Percentiles rank a stretch among this genome's conserved stretches.
Evolutionary conservation across 1,284 basidiomycete species (phyloP).

Genomic region (Gomphus sp.): DNA sequence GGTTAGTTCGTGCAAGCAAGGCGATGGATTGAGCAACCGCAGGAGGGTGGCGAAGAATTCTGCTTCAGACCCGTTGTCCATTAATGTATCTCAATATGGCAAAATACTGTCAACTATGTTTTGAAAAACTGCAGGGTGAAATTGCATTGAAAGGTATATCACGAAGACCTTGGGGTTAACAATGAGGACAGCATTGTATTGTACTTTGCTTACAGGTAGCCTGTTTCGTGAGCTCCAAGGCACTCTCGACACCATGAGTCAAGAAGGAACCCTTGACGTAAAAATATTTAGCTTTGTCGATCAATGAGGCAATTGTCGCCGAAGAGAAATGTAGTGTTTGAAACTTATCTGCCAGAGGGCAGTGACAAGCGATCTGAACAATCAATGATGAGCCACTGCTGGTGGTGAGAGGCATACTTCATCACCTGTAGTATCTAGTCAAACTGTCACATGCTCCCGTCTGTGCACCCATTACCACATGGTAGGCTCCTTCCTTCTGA

Average conservation of each 20-base stretch:
- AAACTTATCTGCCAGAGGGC: constrained; percentile 87
- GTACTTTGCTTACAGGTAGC: constrained; percentile 80
- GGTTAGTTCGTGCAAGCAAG: constrained; percentile 57
- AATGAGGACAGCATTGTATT: too few species aligned
- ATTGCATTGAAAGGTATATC: constrained; percentile 95
- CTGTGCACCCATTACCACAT: constrained; percentile 77
- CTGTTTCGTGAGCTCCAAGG: constrained; percentile 72
- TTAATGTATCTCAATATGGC: constrained; percentile 78
- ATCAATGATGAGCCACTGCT: constrained; percentile 2
- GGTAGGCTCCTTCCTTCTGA: constrained; percentile 89
- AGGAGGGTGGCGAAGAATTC: constrained; percentile 71
- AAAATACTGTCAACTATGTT: constrained; percentile 70
- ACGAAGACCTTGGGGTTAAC: constrained; percentile 72
- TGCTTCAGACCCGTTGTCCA: constrained; percentile 94
- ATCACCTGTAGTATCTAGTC: constrained; percentile 84
- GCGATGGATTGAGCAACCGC: constrained; percentile 72
- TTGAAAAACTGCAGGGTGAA: constrained; percentile 96
- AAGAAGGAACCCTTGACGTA: constrained; percentile 99
- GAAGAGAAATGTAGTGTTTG: constrained; percentile 72
- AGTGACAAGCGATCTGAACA: constrained; percentile 76
- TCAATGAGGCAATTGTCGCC: constrained; percentile 66
- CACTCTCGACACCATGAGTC: constrained; percentile 80
- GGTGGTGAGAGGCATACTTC: neutral
- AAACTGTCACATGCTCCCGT: constrained; percentile 98
- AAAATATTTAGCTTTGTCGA: constrained; percentile 78